A percentile compares a stretch with the other conserved stretches of the same genome.
phyloP scores from a whole-genome alignment of 2,329 filamentous ascomycete genomes.

The Clonostachys rosea region DNA sequence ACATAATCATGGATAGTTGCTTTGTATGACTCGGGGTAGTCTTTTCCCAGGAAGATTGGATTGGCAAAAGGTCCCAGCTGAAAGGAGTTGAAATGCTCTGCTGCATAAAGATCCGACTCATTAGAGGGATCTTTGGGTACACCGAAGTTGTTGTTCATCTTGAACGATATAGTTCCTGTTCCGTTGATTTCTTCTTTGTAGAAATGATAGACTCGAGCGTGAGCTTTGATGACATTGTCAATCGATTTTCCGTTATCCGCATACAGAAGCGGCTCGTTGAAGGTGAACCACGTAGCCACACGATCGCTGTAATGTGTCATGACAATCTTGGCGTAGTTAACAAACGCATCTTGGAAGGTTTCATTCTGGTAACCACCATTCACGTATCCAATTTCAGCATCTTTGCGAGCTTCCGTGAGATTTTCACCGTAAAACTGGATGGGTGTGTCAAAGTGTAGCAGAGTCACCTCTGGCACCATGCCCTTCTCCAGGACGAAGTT shows the following conservation, averaged over 20 bases:
- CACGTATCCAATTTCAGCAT: conserved; percentile 26
- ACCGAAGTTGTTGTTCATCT: conserved; percentile 45
- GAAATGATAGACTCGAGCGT: conserved; percentile 44
- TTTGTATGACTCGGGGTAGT: conserved; percentile 43
- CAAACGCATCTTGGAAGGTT: conserved; percentile 42
- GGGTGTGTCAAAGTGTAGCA: conserved; percentile 45
- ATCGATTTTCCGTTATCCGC: conserved; percentile 29
- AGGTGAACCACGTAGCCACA: conserved; percentile 46
- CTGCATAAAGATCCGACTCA: conserved; percentile 34
- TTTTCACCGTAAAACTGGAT: conserved; percentile 32
- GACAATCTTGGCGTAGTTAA: conserved; percentile 47
- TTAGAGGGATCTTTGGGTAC: conserved; percentile 35
- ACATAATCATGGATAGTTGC: conserved; percentile 37
- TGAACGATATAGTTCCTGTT: conserved; percentile 42
- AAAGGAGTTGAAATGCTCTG: conserved; percentile 39
- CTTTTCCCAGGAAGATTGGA: conserved; percentile 43
- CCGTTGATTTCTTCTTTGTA: conserved; percentile 50
- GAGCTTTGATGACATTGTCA: conserved; percentile 37
- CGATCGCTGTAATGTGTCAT: conserved; percentile 46
- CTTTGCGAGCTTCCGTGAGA: conserved; percentile 9
- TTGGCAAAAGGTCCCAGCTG: conserved; percentile 46
- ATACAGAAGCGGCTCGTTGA: conserved; percentile 44
- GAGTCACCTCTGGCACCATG: conserved; percentile 40
- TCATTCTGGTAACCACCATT: conserved; percentile 39
- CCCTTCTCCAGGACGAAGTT: conserved; percentile 41